Conservation (phyloP, 352 stramenopile species). For the Elongisporangium anandrum region DNA sequence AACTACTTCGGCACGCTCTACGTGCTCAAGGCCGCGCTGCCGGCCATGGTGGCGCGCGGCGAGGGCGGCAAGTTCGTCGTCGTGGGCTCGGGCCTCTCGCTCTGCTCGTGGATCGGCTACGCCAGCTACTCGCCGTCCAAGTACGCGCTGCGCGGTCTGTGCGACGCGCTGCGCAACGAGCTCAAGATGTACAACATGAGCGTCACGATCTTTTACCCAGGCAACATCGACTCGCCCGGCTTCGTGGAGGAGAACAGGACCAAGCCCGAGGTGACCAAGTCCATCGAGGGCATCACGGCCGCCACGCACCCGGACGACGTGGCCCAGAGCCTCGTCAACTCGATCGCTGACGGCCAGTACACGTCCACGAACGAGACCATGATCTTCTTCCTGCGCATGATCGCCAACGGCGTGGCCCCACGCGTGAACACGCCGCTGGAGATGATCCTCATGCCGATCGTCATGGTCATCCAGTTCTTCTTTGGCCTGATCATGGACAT, state of each 20-base stretch:
- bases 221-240: constrained; percentile 80
- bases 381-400: constrained; percentile 63
- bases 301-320: constrained; percentile 50
- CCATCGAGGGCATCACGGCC: constrained; percentile 63
- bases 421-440: constrained; percentile 75
- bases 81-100: constrained; percentile 58
- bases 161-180: constrained; percentile 77
- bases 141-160: constrained; percentile 76
- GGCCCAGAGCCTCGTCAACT: constrained; percentile 61
- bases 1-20: constrained; percentile 86
- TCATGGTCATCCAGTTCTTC: constrained; percentile 61
- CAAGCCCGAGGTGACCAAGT: constrained; percentile 68
- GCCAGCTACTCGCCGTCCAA: constrained; percentile 76
- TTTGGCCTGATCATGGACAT: constrained; percentile 84
- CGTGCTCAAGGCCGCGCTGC: constrained; percentile 75
- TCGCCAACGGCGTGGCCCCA: constrained; percentile 71
- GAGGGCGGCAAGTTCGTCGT: constrained; percentile 67
- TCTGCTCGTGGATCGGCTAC: constrained; percentile 84
- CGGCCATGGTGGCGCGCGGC: constrained; percentile 59
- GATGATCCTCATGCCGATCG: constrained; percentile 54
- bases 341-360: constrained; percentile 63
- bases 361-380: constrained; percentile 79
- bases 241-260: constrained; percentile 72
- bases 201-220: constrained; percentile 76
- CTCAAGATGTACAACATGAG: constrained; percentile 64